Evolutionary conservation across 805 yeast species (phyloP), one percentile per base, ranked within the genome.

Genomic region (Metschnikowia hibisci): DNA sequence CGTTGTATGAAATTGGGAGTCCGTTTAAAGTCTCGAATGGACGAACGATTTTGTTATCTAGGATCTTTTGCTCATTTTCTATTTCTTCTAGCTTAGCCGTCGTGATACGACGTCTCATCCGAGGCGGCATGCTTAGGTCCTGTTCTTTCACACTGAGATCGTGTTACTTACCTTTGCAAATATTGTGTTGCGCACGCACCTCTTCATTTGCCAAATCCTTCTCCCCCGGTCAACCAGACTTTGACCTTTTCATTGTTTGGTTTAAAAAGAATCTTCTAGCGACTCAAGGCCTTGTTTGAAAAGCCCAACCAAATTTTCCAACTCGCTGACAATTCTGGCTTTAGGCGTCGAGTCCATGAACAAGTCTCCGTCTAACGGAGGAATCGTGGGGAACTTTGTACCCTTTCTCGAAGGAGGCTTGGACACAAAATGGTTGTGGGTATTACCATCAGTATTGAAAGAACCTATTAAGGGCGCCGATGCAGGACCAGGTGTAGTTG

Each of bases 21-120:
- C 77, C 81, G 23, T 81, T 78, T 2, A 81, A 64, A 5, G 79
- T 75, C 48, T 80, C 81, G 57, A 84, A 87, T 1, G 95, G 93
- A 43, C 82, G 58, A 28, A 69, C 68, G 48, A 69, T 69, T 5
- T 63, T 53, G 25, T 55, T 56, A 14, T 69, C 62, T 6, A 70
- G 46, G 23, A 58, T 55, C 41, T 62, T 60, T 50, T 70, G 74
- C 43, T 70, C 71, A 48, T 62, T 60, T 41, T 69, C 73, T 15
- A 70, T 69, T 48, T 69, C 67, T 46, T 70, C 73, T 33, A 73
- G 42, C 44, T 58, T 63, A 6, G 73, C 71, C 37, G 64, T 48
- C 22, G 76, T 70, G 46, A 70, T 70, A 25, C 74, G 63, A 46
- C 75, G 63, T 54, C 76, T 60, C 53, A 69, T 67, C 14, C 74